Evolutionary conservation across 768 basidiomycete species (phyloP).

Genomic region (Podaxis sp.): DNA sequence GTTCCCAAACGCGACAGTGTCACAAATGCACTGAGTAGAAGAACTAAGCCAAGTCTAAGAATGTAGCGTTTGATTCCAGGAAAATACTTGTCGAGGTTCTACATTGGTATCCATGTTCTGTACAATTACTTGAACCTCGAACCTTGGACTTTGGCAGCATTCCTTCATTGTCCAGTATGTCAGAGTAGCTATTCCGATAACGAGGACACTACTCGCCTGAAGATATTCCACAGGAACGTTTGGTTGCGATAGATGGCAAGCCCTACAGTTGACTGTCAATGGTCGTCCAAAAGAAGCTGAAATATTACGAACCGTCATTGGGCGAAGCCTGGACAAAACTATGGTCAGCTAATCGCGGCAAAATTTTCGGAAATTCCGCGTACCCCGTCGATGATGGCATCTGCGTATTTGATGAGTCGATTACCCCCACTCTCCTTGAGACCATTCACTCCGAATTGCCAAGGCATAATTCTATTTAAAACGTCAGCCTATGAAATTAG

Average conservation of each 20-base stretch:
- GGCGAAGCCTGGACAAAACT: slow-evolving; percentile 42
- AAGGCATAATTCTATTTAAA: slow-evolving; percentile 45
- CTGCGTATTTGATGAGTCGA: slow-evolving; percentile 53
- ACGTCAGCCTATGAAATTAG: neutral
- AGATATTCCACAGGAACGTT: slow-evolving; percentile 48
- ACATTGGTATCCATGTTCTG: neutral
- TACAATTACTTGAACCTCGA: slow-evolving; percentile 25
- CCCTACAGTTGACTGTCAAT: slow-evolving; percentile 27
- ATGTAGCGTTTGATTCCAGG: too few species aligned
- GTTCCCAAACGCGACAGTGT: too few species aligned
- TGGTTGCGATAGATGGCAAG: slow-evolving; percentile 52
- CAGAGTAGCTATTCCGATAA: neutral
- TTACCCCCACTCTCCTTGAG: slow-evolving; percentile 52
- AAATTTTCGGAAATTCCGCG: slow-evolving; percentile 11
- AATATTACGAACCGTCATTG: slow-evolving; percentile 42
- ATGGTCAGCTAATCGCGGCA: neutral
- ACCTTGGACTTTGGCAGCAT: slow-evolving; percentile 32
- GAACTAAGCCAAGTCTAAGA: too few species aligned
- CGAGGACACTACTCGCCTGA: slow-evolving; percentile 34
- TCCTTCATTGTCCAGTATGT: slow-evolving; percentile 20
- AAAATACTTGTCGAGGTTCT: neutral
- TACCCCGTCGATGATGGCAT: slow-evolving; percentile 47
- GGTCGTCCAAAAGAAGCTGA: neutral
- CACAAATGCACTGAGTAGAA: too few species aligned
- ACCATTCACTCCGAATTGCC: slow-evolving; percentile 53